phyloP scores from a whole-genome alignment of 495 filamentous ascomycete genomes.

The Achaetomiella virescens region DNA sequence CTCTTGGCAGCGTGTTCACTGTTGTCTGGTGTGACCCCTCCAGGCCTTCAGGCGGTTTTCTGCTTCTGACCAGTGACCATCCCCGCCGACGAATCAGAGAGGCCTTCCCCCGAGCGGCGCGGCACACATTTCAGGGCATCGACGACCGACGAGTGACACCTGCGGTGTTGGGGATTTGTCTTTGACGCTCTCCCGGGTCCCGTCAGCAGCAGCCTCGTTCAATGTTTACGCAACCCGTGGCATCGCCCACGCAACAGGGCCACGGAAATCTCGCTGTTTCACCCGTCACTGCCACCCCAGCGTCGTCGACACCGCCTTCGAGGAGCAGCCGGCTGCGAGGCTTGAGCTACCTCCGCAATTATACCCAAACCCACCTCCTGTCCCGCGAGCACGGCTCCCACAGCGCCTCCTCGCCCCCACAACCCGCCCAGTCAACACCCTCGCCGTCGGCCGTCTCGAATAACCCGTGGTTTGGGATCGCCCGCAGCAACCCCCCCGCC shows the following conservation, averaged over 20 bases:
- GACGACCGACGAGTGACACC: background rate
- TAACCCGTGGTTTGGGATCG: constrained; percentile 28
- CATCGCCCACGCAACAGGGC: constrained; percentile 42
- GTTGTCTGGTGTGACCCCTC: background rate
- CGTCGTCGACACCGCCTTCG: constrained; percentile 36
- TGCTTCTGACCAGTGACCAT: background rate
- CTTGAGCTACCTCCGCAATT: constrained; percentile 66
- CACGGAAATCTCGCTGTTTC: constrained; percentile 37
- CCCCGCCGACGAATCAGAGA: background rate
- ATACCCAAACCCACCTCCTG: constrained; percentile 60
- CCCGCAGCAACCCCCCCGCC: constrained; percentile 21
- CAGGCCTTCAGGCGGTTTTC: background rate
- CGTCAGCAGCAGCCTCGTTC: constrained; percentile 16
- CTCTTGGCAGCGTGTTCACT: too few relatives aligned
- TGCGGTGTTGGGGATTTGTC: background rate
- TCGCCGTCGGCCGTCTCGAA: constrained; percentile 12
- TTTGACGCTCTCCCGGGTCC: too few relatives aligned
- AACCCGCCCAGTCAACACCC: constrained; percentile 21
- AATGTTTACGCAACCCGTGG: constrained; percentile 51
- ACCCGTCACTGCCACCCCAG: constrained; percentile 36
- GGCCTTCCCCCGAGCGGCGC: background rate
- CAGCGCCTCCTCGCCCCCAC: constrained; percentile 19
- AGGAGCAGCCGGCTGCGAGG: constrained; percentile 61
- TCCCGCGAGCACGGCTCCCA: constrained; percentile 41
- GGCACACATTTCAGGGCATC: background rate